Evolutionary conservation across 2,329 filamentous ascomycete species (phyloP), one percentile per base, ranked within the genome.

Genomic region (Cercospora nicotianae): DNA sequence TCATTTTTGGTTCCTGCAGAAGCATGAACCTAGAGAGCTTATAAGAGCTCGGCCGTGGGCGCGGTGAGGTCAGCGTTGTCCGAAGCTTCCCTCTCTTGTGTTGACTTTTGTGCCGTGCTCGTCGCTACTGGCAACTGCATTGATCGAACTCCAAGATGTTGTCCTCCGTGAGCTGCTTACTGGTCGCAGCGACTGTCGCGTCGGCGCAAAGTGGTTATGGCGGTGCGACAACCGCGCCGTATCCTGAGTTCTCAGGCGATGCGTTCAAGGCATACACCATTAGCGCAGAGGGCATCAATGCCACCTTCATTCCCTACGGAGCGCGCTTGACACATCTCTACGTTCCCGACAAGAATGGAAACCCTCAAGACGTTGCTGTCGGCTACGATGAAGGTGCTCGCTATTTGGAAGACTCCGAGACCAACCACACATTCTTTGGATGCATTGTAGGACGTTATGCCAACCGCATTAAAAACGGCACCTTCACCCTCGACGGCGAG

Each of bases 341-440:
- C 48, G 75, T 76, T 55, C 70, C 73, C 45, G 74, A 76, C 72
- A 72, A 72, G 67, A 66, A 73, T 57, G 75, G 83, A 65, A 78
- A 79, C 3, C 67, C 76, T 13, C 83, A 85, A 72, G 84, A 86
- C 72, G 79, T 86, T 33, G 79, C 81, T 16, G 77, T 85, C 7
- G 84, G 84, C 48, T 86, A 84, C 64, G 84, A 86, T 71, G 80
- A 68, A 82, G 85, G 72, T 12, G 64, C 57, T 7, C 67, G 72
- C 16, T 76, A 76, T 59, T 69, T 83, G 59, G 75, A 77, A 28
- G 83, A 85, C 69, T 80, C 79, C 8, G 73, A 81, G 68, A 83
- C 81, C 33, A 81, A 81, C 59, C 74, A 83, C 72, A 84, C 88
- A 87, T 61, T 90, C 93, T 82, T 89, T 91, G 72, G 91, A 18